phyloP scores from a whole-genome alignment of 371 early-diverging fungal species.

The Mucor lusitanicus region DNA sequence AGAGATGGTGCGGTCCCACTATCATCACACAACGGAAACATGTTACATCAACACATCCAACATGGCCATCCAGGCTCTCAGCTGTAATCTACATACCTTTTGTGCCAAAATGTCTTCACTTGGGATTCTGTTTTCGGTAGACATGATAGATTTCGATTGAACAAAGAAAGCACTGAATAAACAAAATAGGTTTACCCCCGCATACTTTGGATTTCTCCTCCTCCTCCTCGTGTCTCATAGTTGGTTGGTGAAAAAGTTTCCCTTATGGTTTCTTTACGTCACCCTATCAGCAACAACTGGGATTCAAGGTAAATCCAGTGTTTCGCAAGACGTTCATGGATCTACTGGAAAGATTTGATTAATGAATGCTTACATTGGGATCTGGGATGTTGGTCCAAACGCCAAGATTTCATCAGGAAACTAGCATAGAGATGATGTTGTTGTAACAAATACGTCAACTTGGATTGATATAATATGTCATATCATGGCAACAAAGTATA shows the following conservation, averaged over 20 bases:
- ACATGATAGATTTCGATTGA: conserved; percentile 24
- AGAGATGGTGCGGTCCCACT: conserved; percentile 91
- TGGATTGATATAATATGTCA: no score
- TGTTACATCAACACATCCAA: not conserved
- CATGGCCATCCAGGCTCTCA: not conserved
- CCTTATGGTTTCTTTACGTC: not conserved
- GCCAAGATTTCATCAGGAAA: no score
- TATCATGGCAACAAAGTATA: no score
- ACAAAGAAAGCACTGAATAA: not conserved
- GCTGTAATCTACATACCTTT: conserved; percentile 33
- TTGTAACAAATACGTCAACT: no score
- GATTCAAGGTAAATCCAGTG: not conserved
- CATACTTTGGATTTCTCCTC: not conserved
- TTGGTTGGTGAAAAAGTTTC: not conserved
- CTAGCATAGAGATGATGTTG: no score
- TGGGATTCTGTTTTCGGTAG: conserved; percentile 47
- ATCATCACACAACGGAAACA: conserved; percentile 1
- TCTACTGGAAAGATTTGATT: no score
- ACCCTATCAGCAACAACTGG: not conserved
- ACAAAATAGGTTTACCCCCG: not conserved
- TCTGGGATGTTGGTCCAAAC: no score
- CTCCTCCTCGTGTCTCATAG: no score
- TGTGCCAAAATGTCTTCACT: conserved; percentile 61
- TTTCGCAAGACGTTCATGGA: not conserved
- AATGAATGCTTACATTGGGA: no score